Conservation (phyloP, 1,284 basidiomycete genomes). For the Cryptococcus deneoformans region DNA sequence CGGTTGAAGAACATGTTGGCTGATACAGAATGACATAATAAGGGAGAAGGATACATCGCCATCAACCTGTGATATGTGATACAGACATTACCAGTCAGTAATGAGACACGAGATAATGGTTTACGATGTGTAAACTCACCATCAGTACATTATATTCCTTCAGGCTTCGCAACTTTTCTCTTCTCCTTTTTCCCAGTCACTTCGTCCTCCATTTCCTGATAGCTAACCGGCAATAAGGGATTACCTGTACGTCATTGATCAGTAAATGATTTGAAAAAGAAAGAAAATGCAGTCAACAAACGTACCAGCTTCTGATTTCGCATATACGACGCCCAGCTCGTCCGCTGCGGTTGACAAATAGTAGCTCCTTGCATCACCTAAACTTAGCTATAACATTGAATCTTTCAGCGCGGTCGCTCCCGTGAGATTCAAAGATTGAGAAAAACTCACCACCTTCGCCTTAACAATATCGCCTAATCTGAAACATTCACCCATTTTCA, state of each 20-base stretch:
- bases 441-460: conserved; percentile 74
- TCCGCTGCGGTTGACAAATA: conserved; percentile 93
- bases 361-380: conserved; percentile 91
- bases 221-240: conserved; percentile 45
- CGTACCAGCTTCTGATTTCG: conserved; percentile 46
- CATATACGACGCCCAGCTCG: conserved; percentile 66
- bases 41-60: background rate
- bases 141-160: conserved; percentile 23
- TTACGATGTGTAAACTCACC: background rate
- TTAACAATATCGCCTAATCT: conserved; percentile 93
- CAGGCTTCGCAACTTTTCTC: conserved; percentile 51
- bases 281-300: background rate
- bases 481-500: conserved; percentile 93
- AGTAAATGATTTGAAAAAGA: background rate
- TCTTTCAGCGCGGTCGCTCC: background rate
- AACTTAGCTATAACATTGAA: conserved; percentile 63
- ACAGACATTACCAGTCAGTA: too few species aligned
- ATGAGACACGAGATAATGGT: too few species aligned
- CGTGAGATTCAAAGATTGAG: background rate
- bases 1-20: too few species aligned
- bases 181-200: conserved; percentile 45
- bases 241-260: conserved; percentile 28
- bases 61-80: background rate
- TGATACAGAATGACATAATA: too few species aligned
- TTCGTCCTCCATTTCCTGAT: conserved; percentile 51